A percentile compares a stretch with the other conserved stretches of the same genome.
phyloP scores from a whole-genome alignment of 2,329 filamentous ascomycete genomes.

The Xylaria sp. region DNA sequence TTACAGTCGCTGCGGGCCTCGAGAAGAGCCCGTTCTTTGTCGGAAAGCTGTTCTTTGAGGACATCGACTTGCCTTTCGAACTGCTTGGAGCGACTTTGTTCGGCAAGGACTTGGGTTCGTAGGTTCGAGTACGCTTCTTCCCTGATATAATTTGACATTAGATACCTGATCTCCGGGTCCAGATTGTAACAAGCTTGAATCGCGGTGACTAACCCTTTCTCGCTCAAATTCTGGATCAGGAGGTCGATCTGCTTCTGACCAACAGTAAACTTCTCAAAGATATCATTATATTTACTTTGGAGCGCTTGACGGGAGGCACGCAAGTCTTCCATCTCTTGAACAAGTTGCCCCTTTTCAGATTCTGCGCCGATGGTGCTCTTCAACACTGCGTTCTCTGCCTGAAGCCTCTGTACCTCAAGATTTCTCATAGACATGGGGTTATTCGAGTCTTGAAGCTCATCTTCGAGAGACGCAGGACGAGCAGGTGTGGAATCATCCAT shows the following conservation, averaged over 20 bases:
- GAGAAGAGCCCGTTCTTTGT: constrained; percentile 52
- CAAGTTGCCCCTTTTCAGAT: constrained; percentile 49
- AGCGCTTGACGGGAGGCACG: constrained; percentile 46
- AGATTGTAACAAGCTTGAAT: constrained; percentile 33
- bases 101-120: constrained; percentile 43
- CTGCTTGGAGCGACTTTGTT: constrained; percentile 44
- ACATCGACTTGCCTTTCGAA: constrained; percentile 42
- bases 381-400: constrained; percentile 56
- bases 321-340: constrained; percentile 52
- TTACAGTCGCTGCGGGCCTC: constrained; percentile 48
- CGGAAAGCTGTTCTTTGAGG: constrained; percentile 40
- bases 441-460: constrained; percentile 51
- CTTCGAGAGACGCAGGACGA: constrained; percentile 43
- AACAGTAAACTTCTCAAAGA: constrained; percentile 54
- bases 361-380: constrained; percentile 49
- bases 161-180: constrained; percentile 34
- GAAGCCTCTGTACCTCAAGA: constrained; percentile 53
- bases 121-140: constrained; percentile 49
- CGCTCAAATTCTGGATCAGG: constrained; percentile 46
- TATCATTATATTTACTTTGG: constrained; percentile 50
- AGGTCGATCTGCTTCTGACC: constrained; percentile 53
- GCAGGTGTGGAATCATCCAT: constrained; percentile 34
- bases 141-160: constrained; percentile 45
- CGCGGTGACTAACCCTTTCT: constrained; percentile 50
- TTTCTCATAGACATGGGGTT: constrained; percentile 39